Percentiles rank a stretch among this genome's conserved stretches.
These are phyloP conservation scores for Colletotrichum australisinense DNA, from an alignment of 2,329 filamentous ascomycete genomes.

Conservation along the genomic window DNA sequence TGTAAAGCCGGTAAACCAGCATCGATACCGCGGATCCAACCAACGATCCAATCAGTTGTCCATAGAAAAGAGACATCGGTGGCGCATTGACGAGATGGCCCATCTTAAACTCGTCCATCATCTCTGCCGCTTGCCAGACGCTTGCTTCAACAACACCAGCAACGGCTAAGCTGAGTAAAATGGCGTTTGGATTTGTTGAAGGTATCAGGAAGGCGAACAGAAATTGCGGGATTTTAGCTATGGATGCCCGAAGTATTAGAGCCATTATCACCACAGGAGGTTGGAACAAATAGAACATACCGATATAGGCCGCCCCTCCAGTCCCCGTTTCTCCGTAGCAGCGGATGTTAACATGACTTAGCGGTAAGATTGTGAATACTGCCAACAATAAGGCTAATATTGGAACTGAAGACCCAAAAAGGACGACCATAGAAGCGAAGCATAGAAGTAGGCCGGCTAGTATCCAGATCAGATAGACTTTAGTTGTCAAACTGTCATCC, in stretches of 20 bases:
- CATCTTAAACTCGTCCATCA: slow-evolving; percentile 17
- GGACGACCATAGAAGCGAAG: background rate
- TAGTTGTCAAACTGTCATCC: background rate
- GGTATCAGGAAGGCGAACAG: background rate
- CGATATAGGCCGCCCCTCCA: background rate
- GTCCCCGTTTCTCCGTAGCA: slow-evolving; percentile 1
- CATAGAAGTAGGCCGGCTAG: background rate
- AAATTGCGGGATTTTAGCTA: slow-evolving; percentile 1
- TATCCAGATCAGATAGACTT: background rate
- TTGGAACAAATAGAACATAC: background rate
- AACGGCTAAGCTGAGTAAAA: slow-evolving; percentile 1
- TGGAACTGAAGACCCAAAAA: background rate
- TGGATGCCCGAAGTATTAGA: background rate
- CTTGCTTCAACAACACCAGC: slow-evolving; percentile 4
- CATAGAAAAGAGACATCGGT: background rate
- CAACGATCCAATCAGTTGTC: background rate
- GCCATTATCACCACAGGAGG: too few species aligned
- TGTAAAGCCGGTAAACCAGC: background rate
- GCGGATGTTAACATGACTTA: background rate
- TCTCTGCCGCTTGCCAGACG: slow-evolving; percentile 5
- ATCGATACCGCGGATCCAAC: background rate
- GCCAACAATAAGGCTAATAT: background rate
- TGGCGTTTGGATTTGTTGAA: background rate
- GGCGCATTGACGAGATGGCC: background rate
- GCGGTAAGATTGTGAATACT: background rate